phyloP scores from a whole-genome alignment of 768 basidiomycete species.

The Kwoniella dejecticola region DNA sequence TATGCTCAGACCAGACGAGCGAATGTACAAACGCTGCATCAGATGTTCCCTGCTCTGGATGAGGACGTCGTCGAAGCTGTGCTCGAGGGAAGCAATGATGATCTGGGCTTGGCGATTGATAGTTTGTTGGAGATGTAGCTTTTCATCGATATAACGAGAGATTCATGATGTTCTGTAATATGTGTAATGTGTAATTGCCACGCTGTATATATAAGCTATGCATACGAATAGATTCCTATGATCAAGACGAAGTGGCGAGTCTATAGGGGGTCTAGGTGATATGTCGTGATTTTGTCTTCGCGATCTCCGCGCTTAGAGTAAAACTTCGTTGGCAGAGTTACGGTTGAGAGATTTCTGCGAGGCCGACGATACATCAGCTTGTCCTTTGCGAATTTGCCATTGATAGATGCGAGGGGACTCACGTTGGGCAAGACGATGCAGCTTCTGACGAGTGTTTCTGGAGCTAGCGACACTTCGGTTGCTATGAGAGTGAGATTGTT shows the following conservation, averaged over 20 bases:
- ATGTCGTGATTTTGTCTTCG: too few species aligned
- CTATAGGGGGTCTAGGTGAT: too few species aligned
- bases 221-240: too few species aligned
- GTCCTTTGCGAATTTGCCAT: background rate
- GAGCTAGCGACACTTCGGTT: slow-evolving; percentile 57
- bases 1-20: slow-evolving; percentile 68
- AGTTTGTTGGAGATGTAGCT: slow-evolving; percentile 45
- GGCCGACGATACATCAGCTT: background rate
- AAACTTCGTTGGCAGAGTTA: slow-evolving; percentile 56
- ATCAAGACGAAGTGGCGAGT: too few species aligned
- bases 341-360: slow-evolving; percentile 55
- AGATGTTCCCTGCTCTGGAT: slow-evolving; percentile 86
- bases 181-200: too few species aligned
- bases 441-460: slow-evolving; percentile 57
- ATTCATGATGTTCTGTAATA: too few species aligned
- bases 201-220: too few species aligned
- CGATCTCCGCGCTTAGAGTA: slow-evolving; percentile 55
- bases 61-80: slow-evolving; percentile 83
- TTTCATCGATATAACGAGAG: background rate
- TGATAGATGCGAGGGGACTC: slow-evolving; percentile 10
- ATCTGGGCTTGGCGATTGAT: slow-evolving; percentile 88
- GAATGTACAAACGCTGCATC: slow-evolving; percentile 67
- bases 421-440: slow-evolving; percentile 59
- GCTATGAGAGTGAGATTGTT: slow-evolving; percentile 35
- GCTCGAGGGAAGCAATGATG: slow-evolving; percentile 82